Conservation (phyloP, 2,329 filamentous ascomycete species). For the Penicillium sp. region DNA sequence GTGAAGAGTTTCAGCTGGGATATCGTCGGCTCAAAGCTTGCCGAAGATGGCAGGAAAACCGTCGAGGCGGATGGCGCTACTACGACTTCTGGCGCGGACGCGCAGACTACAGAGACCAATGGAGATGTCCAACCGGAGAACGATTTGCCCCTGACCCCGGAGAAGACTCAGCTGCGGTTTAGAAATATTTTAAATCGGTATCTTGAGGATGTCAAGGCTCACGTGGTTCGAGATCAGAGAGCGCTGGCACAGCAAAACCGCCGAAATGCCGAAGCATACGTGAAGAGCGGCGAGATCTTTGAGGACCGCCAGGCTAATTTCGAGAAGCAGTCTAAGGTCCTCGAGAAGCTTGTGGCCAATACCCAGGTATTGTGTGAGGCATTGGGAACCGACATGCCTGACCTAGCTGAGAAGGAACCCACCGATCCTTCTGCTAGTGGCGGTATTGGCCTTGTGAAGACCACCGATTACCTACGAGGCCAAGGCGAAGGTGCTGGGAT, state of each 20-base stretch:
- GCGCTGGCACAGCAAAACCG: constrained; percentile 81
- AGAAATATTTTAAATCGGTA: constrained; percentile 81
- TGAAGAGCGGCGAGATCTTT: constrained; percentile 97
- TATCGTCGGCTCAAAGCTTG: constrained; percentile 74
- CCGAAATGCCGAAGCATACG: constrained; percentile 95
- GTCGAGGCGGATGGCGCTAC: constrained; percentile 77
- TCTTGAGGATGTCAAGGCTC: constrained; percentile 87
- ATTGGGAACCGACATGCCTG: constrained; percentile 88
- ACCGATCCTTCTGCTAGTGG: constrained; percentile 65
- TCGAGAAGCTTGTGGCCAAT: constrained; percentile 86
- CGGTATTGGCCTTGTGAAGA: constrained; percentile 89
- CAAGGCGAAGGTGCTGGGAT: constrained; percentile 90
- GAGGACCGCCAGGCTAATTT: constrained; percentile 95
- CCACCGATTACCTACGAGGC: constrained; percentile 86
- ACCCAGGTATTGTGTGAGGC: constrained; percentile 88
- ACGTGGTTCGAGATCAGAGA: constrained; percentile 89
- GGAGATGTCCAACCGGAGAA: constrained; percentile 49
- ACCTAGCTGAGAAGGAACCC: constrained; percentile 80
- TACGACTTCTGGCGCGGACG: constrained; percentile 49
- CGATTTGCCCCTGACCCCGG: constrained; percentile 71
- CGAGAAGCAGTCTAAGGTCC: constrained; percentile 87
- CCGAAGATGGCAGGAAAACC: constrained; percentile 76
- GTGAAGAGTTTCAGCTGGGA: constrained; percentile 98
- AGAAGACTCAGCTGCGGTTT: constrained; percentile 82
- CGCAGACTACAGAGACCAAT: constrained; percentile 47